phyloP scores from a whole-genome alignment of 306 rosid species.

The Vigna radiata region DNA sequence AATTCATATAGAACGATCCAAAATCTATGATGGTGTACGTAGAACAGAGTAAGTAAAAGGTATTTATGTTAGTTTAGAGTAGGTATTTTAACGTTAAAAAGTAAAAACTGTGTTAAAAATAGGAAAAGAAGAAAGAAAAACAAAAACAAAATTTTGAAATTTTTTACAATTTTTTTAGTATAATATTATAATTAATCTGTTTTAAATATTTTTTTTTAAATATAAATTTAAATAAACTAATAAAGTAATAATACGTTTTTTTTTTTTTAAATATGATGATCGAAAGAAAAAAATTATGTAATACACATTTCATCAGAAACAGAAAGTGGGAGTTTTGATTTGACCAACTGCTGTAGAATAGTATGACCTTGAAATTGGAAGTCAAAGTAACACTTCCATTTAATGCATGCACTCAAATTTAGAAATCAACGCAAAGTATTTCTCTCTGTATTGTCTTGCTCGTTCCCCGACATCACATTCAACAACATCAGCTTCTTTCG shows the following conservation, averaged over 20 bases:
- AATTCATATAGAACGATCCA: no score
- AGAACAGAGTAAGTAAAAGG: not conserved
- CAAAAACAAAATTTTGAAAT: no score
- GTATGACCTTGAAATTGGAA: not conserved
- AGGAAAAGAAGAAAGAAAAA: not conserved
- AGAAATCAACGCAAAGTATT: not conserved
- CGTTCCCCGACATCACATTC: not conserved
- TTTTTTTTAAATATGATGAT: no score
- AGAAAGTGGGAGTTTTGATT: not conserved
- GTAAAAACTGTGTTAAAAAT: not conserved
- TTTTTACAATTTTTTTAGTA: no score
- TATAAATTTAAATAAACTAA: no score
- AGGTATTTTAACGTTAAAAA: not conserved
- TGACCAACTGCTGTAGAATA: constrained; percentile 5
- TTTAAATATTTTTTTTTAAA: no score
- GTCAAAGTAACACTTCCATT: constrained; percentile 8
- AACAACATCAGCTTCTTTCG: not conserved
- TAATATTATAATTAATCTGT: no score
- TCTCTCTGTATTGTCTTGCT: not conserved
- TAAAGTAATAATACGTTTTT: no score
- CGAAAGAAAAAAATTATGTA: not conserved
- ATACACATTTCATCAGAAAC: not conserved
- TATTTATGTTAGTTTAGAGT: not conserved
- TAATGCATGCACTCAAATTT: not conserved
- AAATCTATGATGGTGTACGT: not conserved